Conservation (phyloP, 2,329 filamentous ascomycete genomes). For the Fusarium xylarioides region DNA sequence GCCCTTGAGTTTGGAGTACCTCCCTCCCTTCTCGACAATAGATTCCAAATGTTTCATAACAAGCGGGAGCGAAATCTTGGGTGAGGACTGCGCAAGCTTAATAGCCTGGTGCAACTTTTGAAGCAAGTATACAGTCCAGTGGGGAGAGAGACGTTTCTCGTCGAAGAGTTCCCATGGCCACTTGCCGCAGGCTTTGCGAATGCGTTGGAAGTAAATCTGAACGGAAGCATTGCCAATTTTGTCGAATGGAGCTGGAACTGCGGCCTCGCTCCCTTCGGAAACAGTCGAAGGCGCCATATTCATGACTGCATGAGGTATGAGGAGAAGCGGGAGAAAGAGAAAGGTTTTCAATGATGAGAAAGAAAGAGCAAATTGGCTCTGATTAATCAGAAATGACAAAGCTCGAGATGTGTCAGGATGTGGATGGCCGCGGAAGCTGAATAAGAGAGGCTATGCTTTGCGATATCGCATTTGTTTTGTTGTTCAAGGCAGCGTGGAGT, state of each 20-base stretch:
- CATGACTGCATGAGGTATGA: background rate
- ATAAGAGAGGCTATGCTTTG: no score
- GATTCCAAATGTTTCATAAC: background rate
- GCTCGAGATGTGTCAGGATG: accelerated
- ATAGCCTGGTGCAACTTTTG: background rate
- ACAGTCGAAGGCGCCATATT: background rate
- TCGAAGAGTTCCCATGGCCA: background rate
- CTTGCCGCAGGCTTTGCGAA: background rate
- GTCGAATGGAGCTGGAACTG: background rate
- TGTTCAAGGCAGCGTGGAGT: background rate
- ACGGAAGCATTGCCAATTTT: background rate
- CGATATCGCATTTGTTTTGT: background rate
- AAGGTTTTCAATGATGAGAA: background rate
- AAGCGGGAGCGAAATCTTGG: background rate
- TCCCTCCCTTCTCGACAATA: background rate
- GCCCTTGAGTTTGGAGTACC: background rate
- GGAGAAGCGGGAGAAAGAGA: background rate
- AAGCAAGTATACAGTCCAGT: background rate
- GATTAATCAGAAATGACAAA: accelerated
- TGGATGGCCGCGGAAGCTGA: no score
- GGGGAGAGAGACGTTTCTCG: background rate
- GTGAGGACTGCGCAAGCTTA: background rate
- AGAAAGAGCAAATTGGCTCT: accelerated
- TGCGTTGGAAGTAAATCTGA: background rate
- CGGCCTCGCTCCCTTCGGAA: background rate